These are phyloP conservation scores for Cercospora sp. DNA, from an alignment of 2,329 filamentous ascomycete species.

Conservation along the genomic window DNA sequence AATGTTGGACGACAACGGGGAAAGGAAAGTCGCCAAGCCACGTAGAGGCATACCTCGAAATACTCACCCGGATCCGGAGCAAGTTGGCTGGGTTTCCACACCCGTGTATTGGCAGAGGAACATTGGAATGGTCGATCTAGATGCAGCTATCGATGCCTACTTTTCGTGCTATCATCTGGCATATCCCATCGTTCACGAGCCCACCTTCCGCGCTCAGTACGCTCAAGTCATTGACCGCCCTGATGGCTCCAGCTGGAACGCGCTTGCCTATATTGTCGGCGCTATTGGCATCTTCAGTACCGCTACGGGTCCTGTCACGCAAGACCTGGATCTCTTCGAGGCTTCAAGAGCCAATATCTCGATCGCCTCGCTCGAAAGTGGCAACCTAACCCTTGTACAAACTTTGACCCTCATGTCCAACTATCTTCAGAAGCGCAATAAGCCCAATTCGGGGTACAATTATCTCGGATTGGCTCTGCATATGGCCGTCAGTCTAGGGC, in stretches of 20 bases:
- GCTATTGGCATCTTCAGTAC: constrained; percentile 49
- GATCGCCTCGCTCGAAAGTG: constrained; percentile 51
- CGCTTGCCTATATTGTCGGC: constrained; percentile 48
- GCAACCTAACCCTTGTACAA: constrained; percentile 53
- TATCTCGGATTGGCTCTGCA: constrained; percentile 51
- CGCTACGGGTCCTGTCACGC: constrained; percentile 41
- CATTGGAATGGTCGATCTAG: constrained; percentile 35
- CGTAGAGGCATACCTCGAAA: constrained; percentile 2
- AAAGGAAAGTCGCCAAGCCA: constrained; percentile 13
- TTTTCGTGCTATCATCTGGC: constrained; percentile 50
- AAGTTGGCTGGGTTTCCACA: constrained; percentile 28
- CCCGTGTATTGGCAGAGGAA: constrained; percentile 28
- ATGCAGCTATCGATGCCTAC: constrained; percentile 44
- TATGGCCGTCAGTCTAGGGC: constrained; percentile 52
- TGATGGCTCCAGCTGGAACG: constrained; percentile 47
- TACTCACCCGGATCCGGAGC: constrained; percentile 5
- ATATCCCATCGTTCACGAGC: constrained; percentile 52
- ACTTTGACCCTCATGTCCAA: constrained; percentile 51
- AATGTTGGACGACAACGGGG: constrained; percentile 27
- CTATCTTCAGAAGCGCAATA: constrained; percentile 53
- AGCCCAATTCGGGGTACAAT: constrained; percentile 54
- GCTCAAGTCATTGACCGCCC: constrained; percentile 47
- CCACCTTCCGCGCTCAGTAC: constrained; percentile 51
- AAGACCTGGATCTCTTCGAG: constrained; percentile 47
- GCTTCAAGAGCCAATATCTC: constrained; percentile 50